Base-by-base conservation (phyloP, 1,284 basidiomycete species). In the Tilletia setariae region DNA sequence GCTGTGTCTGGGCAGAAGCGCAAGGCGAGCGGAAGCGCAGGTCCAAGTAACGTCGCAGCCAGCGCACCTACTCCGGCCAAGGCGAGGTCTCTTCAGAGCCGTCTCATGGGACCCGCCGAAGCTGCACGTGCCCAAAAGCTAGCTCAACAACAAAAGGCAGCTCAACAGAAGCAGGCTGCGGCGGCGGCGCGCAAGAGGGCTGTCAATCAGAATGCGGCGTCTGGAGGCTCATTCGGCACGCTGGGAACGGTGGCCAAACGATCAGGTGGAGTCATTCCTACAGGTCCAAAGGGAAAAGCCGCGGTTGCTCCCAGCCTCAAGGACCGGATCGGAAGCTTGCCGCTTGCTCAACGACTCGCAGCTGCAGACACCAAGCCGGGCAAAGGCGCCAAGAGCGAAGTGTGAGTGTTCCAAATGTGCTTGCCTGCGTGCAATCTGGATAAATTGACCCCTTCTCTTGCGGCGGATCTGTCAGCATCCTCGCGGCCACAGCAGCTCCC, bases 301-400 rank as follows among this genome's bases (percentile, higher is more conserved):
- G n/a, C 46, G 21, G 43, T 40, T 6, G 13, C 67, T 21, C 32
- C 23, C 16, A 63, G 59, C 21, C 64, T 67, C 47, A 67, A 67
- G 42, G 56, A 63, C 30, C 51, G 67, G 30, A 64, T 67, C 25
- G 61, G 47, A n/a, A 66, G 64, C 47, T 28, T 67, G 40, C 67
- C 67, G 15, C 49, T 67, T n/a, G 56, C 67, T 43, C 47, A 67
- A 44, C 62, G 67, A 35, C 43, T 67, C 16, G 67, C 59, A n/a
- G 61, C 62, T 19, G 61, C 62, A 11, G 51, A 53, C 42, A 15
- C 51, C n/a, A 66, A 66, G 64, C 13, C 64, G 28, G 35, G 35
- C 56, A 61, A 35, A 23, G 64, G 64, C 32, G n/a, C 64, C n/a
- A 66, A 66, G 46, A 66, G 64, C 53, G 64, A 49, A 28, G 21